These are phyloP conservation scores for Pleochaeta shiraiana DNA, from an alignment of 2,329 filamentous ascomycete species.

Conservation along the genomic window DNA sequence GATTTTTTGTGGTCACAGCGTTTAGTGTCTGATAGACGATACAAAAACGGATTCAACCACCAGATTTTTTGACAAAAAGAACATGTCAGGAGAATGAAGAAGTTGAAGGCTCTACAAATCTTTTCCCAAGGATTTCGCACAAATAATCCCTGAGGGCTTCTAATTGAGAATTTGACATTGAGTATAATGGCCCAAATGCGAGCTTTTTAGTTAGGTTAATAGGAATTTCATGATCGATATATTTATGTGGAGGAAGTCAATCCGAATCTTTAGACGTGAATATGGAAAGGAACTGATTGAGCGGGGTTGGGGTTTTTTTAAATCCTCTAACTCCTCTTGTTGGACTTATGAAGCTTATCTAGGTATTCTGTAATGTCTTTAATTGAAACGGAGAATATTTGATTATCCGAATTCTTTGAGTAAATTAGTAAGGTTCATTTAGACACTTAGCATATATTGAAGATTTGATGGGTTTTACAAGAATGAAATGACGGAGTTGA, in stretches of 20 bases:
- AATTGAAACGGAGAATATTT: not conserved
- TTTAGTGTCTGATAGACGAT: not conserved
- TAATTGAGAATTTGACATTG: constrained; percentile 2
- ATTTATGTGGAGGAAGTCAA: not conserved
- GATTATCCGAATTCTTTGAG: not conserved
- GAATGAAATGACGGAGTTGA: not conserved
- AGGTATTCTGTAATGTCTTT: not conserved
- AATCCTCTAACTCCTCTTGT: no score
- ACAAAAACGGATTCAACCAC: not conserved
- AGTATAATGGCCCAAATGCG: not conserved
- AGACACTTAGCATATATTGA: not conserved
- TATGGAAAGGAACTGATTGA: not conserved
- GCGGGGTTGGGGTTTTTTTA: no score
- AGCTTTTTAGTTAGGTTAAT: not conserved
- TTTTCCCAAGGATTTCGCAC: constrained; percentile 4
- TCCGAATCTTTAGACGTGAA: not conserved
- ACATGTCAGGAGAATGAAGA: not conserved
- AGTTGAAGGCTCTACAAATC: constrained; percentile 3
- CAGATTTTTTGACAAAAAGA: not conserved
- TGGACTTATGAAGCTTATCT: not conserved
- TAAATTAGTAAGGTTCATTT: not conserved
- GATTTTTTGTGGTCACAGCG: not conserved
- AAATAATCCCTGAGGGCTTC: constrained; percentile 1
- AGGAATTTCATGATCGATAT: not conserved
- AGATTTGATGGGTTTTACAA: not conserved